Percentiles rank a stretch among this genome's conserved stretches.
Conservation (phyloP, 306 rosid genomes). For the Aeschynomene evenia region DNA sequence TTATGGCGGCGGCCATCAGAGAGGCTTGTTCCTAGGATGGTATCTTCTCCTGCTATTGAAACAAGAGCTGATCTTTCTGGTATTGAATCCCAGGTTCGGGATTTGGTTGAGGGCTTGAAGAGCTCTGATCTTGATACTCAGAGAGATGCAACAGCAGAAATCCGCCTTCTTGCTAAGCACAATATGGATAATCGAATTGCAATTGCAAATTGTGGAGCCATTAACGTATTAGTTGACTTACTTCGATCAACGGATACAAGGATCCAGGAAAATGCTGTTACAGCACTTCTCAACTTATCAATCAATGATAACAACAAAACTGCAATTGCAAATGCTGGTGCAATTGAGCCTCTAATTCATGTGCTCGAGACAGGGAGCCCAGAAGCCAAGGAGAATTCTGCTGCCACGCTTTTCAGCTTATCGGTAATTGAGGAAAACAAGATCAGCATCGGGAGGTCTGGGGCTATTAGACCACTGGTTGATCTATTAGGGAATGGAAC, state of each 20-base stretch:
- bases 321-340: constrained; percentile 76
- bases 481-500: constrained; percentile 91
- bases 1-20: constrained; percentile 73
- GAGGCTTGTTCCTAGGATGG: constrained; percentile 61
- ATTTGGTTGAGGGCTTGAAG: constrained; percentile 70
- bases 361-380: constrained; percentile 90
- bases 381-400: constrained; percentile 95
- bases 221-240: constrained; percentile 66
- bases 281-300: constrained; percentile 92
- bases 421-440: constrained; percentile 93
- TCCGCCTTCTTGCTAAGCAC: constrained; percentile 83
- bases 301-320: constrained; percentile 80
- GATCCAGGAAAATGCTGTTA: constrained; percentile 93
- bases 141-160: constrained; percentile 71
- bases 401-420: constrained; percentile 97
- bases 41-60: constrained; percentile 50
- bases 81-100: constrained; percentile 69
- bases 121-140: constrained; percentile 60
- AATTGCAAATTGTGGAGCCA: constrained; percentile 85
- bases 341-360: constrained; percentile 83
- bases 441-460: constrained; percentile 83
- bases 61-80: constrained; percentile 74
- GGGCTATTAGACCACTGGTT: constrained; percentile 85
- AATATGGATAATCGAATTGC: constrained; percentile 89
- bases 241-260: constrained; percentile 58